phyloP scores from a whole-genome alignment of 164 flowering plant genomes.

The Magnolia sinica region DNA sequence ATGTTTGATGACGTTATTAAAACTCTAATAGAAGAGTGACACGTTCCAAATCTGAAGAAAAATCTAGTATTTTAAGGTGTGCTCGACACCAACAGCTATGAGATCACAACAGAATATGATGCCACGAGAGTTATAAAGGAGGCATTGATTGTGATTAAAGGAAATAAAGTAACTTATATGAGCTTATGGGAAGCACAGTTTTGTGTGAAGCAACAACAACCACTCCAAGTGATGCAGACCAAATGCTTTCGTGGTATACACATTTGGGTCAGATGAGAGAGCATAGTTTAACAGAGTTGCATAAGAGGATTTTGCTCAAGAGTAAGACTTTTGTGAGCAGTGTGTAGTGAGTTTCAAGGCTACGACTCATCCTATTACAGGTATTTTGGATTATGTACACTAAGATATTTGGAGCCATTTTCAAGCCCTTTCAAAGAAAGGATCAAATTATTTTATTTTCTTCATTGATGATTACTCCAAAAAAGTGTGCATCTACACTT shows the following conservation, averaged over 20 bases:
- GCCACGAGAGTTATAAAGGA: neutral
- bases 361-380: neutral
- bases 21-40: neutral
- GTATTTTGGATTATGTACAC: neutral
- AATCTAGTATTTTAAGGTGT: neutral
- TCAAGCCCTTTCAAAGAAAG: neutral
- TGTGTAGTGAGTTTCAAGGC: neutral
- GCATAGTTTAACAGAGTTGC: neutral
- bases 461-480: neutral
- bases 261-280: neutral
- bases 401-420: neutral
- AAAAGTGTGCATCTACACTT: neutral
- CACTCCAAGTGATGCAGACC: neutral
- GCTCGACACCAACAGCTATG: neutral
- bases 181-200: neutral
- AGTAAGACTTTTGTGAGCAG: neutral
- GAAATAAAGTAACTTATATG: neutral
- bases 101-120: neutral
- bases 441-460: neutral
- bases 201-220: neutral
- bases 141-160: neutral
- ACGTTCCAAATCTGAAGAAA: slow-evolving; percentile 10
- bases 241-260: neutral
- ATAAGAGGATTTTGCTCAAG: neutral
- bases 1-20: neutral